Evolutionary conservation across 257 asterid species (phyloP), one percentile per base, ranked within the genome.

Genomic region (Salvia splendens): DNA sequence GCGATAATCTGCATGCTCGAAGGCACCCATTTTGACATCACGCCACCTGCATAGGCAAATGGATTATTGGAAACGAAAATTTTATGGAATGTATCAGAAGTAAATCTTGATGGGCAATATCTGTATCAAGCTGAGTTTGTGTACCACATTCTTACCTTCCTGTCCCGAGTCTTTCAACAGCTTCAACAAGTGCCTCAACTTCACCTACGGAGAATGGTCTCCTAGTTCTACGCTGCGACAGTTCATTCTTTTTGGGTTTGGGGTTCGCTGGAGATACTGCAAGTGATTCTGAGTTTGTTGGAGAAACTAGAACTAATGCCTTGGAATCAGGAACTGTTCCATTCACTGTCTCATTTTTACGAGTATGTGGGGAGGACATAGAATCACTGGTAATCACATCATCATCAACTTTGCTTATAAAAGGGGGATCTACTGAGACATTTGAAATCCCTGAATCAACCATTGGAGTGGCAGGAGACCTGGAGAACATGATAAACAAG

Each of bases 101-200:
- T 5, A 24, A 55, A 41, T 16, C 3, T 36, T 32, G 48, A 17
- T 3, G 17, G 12, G 4, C 14, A 30, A 53, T 14, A 45, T 30
- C 12, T 24, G 20, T 17, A n/a, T 20, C 5, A 10, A 28, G 7
- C 5, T 12, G 36, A 65, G 64, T 64, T 52, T 38, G 5, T 38
- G 36, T 8, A 30, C 41, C 40, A 15, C 6, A 32, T 69, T 40
- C 28, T 61, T 70, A 94, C 99, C 97, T 85, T 79, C 99, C 99
- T 12, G 96, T 87, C 48, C 99, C 99, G 8, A 94, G 89, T 75
- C 77, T 80, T 77, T 94, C 99, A 63, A 94, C 97, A 12, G 97
- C 96, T 84, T 72, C 95, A 53, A 94, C 99, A 17, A 94, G 86
- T 1, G 96, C 96, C 77, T 94, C 99, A 5, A 91, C 99, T 83